A percentile compares a stretch with the other conserved stretches of the same genome.
Conservation (phyloP, 78 protist species). For the Protostelium mycophagum region DNA sequence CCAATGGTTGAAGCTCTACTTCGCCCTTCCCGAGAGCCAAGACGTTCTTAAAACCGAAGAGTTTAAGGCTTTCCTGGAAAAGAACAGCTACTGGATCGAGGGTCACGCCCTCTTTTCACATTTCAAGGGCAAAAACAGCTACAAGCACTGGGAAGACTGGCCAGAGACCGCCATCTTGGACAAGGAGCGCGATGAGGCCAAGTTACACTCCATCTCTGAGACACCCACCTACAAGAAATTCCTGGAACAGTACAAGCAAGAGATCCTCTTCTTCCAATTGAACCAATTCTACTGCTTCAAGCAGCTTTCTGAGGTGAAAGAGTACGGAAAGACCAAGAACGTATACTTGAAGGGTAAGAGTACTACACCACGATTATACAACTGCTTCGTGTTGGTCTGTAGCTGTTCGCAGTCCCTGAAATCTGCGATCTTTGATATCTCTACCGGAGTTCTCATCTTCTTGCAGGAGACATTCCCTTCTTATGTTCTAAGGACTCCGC, state of each 20-base stretch:
- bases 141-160: conserved; percentile 2
- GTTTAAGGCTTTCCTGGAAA: neutral
- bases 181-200: neutral
- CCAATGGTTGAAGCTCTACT: neutral
- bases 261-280: neutral
- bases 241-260: neutral
- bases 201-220: neutral
- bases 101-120: neutral
- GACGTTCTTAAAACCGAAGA: neutral
- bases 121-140: neutral
- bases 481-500: neutral
- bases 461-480: conserved; percentile 2
- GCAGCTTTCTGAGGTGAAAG: neutral
- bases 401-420: too few species aligned
- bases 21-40: neutral
- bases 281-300: neutral
- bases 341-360: neutral
- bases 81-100: neutral
- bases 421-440: too few species aligned
- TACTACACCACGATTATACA: too few species aligned
- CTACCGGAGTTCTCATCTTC: too few species aligned
- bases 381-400: too few species aligned
- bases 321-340: neutral
- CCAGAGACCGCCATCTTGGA: neutral
- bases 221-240: neutral